Evolutionary conservation across 768 basidiomycete genomes (phyloP).

Genomic region (Brasilioporus rufonigricans): DNA sequence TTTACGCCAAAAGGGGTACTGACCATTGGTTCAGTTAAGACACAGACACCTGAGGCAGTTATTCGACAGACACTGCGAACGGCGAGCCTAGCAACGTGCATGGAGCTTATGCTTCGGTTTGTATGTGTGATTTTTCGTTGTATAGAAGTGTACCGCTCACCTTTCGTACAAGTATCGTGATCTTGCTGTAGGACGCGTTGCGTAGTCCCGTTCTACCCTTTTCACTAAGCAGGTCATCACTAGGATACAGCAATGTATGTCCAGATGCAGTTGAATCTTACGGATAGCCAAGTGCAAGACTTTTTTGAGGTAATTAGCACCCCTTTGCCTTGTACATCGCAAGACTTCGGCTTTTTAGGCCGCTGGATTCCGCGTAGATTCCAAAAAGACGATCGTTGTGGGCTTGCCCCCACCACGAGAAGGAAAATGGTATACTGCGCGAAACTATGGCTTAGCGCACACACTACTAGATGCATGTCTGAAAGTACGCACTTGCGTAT

Average conservation of each 20-base stretch:
- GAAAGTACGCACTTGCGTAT: conserved; percentile 25
- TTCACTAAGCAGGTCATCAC: not conserved
- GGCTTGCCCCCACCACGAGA: conserved; percentile 42
- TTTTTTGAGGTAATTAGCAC: conserved; percentile 40
- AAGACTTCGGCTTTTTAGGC: conserved; percentile 25
- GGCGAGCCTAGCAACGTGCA: conserved; percentile 37
- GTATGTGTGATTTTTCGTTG: conserved; percentile 18
- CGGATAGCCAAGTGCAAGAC: conserved; percentile 42
- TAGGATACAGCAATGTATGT: conserved; percentile 46
- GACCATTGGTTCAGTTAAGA: conserved; percentile 36
- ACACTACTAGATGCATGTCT: conserved; percentile 38
- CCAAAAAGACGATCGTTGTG: conserved; percentile 39
- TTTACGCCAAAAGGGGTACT: not conserved
- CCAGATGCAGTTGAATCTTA: conserved; percentile 40
- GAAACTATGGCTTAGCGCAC: conserved; percentile 45
- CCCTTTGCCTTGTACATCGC: not conserved
- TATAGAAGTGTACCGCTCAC: not conserved
- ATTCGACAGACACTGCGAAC: conserved; percentile 36
- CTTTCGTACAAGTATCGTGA: conserved; percentile 38
- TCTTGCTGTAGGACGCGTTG: conserved; percentile 29
- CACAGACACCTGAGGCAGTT: conserved; percentile 39
- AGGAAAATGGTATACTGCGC: conserved; percentile 32
- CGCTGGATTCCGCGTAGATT: conserved; percentile 41
- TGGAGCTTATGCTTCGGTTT: conserved; percentile 34
- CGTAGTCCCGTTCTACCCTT: not conserved